These are phyloP conservation scores for Neopestalotiopsis sp. DNA, from an alignment of 2,329 filamentous ascomycete species.

Conservation along the genomic window DNA sequence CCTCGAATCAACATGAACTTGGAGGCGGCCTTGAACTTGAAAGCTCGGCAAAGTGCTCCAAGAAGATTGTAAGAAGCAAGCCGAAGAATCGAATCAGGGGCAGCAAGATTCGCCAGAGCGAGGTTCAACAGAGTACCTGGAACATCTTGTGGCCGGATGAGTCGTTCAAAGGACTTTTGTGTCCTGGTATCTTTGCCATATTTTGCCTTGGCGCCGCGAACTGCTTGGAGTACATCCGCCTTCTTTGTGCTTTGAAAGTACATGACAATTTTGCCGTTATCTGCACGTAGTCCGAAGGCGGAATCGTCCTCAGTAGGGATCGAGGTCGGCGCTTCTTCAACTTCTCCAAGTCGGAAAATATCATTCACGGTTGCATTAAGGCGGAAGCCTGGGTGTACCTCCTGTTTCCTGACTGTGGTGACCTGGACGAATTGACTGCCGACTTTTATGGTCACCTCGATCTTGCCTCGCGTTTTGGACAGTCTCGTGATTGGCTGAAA, in stretches of 20 bases:
- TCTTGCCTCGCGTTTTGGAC: slow-evolving; percentile 73
- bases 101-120: slow-evolving; percentile 69
- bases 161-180: slow-evolving; percentile 66
- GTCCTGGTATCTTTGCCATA: slow-evolving; percentile 66
- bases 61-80: slow-evolving; percentile 71
- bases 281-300: slow-evolving; percentile 69
- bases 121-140: slow-evolving; percentile 72
- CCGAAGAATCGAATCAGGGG: slow-evolving; percentile 62
- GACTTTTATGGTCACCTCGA: slow-evolving; percentile 71
- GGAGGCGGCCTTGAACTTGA: slow-evolving; percentile 67
- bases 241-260: slow-evolving; percentile 73
- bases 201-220: slow-evolving; percentile 67
- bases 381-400: slow-evolving; percentile 66
- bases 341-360: slow-evolving; percentile 70
- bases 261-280: slow-evolving; percentile 74
- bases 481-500: slow-evolving; percentile 69
- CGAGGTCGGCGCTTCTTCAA: slow-evolving; percentile 69
- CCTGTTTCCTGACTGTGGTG: slow-evolving; percentile 71
- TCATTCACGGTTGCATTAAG: slow-evolving; percentile 71
- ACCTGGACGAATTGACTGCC: slow-evolving; percentile 74
- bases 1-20: slow-evolving; percentile 67
- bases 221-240: slow-evolving; percentile 65
- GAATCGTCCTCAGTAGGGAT: slow-evolving; percentile 70
- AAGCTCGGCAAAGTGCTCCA: slow-evolving; percentile 69
- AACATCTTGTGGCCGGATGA: slow-evolving; percentile 73